Evolutionary conservation across 2,329 filamentous ascomycete species (phyloP), one percentile per base, ranked within the genome.

Genomic region (Ophiostoma novo-ulmi): DNA sequence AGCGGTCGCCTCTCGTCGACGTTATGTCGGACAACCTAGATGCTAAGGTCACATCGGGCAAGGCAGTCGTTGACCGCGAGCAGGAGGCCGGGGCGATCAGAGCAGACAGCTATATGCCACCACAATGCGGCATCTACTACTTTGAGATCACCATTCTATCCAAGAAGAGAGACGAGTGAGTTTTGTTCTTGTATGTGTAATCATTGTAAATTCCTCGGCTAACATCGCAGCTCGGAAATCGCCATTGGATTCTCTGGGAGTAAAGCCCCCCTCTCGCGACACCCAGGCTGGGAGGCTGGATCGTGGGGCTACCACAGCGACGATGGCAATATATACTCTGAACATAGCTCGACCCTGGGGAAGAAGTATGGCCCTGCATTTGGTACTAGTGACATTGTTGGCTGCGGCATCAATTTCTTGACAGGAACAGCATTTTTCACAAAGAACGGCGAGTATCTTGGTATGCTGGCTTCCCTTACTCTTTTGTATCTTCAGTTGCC

Each of bases 61-160:
- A 84, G 75, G 80, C 78, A 35, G 77, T 81, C 26, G 78, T 79
- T 71, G 85, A 87, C 68, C 82, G 84, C 68, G 87, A 89, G 8
- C 83, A 91, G 76, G 95, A 98, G 78, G 92, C 93, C 22, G 93
- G 89, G 48, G 88, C 92, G 14, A 88, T 97, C 71, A 88, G 95
- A 70, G 88, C 94, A 38, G 91, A 99, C 78, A 85, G 93, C 78
- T 87, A 89, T 67, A 97, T 98, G 88, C 93, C 95, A 4, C 85
- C 88, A 48, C 91, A 97, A 77, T 95, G 92, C 75, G 95, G 95
- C 1, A 90, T 99, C 72, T 99, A 97, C 79, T 99, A 99, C 79
- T 99, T 89, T 77, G 95, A 99, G 78, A 84, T 90, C 35, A 80
- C 80, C 20, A 81, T 88, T 67, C 71, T 85, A 36, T 80, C 81